A percentile compares a stretch with the other conserved stretches of the same genome.
phyloP scores from a whole-genome alignment of 345 rosid species.

The Mercurialis annua region DNA sequence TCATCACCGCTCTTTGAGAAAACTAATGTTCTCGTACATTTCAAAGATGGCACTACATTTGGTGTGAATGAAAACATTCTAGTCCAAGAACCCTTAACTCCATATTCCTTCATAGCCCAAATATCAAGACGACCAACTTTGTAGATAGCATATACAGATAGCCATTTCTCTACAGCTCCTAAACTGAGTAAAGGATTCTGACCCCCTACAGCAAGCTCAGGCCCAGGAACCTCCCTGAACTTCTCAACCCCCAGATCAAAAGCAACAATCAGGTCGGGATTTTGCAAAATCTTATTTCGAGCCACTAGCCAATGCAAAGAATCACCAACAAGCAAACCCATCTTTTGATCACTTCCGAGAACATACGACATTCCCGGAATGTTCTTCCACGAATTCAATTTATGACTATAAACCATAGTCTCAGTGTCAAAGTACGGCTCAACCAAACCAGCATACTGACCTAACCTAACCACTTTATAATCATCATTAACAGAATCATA shows the following conservation, averaged over 20 bases:
- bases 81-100: not conserved
- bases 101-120: slow-evolving; percentile 7
- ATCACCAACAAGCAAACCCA: not conserved
- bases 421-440: not conserved
- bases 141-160: not conserved
- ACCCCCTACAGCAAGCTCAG: not conserved
- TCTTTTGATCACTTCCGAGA: not conserved
- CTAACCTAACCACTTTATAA: not conserved
- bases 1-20: not conserved
- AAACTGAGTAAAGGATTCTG: not conserved
- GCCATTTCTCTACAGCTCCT: not conserved
- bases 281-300: not conserved
- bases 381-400: not conserved
- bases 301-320: slow-evolving; percentile 2
- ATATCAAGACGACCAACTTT: not conserved
- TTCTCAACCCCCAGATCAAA: not conserved
- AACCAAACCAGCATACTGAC: not conserved
- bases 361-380: not conserved
- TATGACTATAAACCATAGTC: not conserved
- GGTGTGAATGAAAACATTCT: not conserved
- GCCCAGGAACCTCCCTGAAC: not conserved
- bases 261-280: not conserved
- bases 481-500: not conserved
- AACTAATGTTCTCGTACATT: not conserved
- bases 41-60: not conserved